Conservation (phyloP, 345 rosid genomes). For the Brassica carinata region DNA sequence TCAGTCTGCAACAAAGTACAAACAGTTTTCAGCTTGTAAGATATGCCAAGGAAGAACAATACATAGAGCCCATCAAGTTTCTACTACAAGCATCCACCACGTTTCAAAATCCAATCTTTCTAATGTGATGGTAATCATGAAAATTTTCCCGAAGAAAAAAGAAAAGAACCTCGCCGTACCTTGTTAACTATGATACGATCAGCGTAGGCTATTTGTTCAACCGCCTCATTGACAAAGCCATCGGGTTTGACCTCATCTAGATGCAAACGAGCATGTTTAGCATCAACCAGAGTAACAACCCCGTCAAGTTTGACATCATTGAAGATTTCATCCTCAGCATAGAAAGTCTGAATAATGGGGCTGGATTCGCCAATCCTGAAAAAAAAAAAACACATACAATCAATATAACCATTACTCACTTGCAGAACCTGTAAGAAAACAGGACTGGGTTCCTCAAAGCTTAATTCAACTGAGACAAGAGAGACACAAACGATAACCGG, state of each 20-base stretch:
- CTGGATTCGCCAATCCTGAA: slow-evolving; percentile 93
- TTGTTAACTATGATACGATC: slow-evolving; percentile 88
- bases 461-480: too few relatives aligned
- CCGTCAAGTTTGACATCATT: slow-evolving; percentile 90
- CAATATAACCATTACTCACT: neutral
- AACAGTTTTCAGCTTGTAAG: too few relatives aligned
- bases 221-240: slow-evolving; percentile 93
- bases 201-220: slow-evolving; percentile 95
- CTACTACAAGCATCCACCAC: slow-evolving; percentile 2
- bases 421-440: too few relatives aligned
- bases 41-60: too few relatives aligned
- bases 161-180: slow-evolving; percentile 41
- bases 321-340: slow-evolving; percentile 81
- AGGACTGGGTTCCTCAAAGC: neutral
- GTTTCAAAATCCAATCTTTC: neutral
- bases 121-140: neutral
- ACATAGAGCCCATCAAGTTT: too few relatives aligned
- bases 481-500: too few relatives aligned
- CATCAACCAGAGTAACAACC: slow-evolving; percentile 92
- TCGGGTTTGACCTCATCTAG: slow-evolving; percentile 81
- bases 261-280: slow-evolving; percentile 85
- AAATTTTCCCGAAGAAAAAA: neutral
- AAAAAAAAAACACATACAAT: neutral
- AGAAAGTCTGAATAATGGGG: slow-evolving; percentile 99
- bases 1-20: too few relatives aligned